Evolutionary conservation across 805 yeast species (phyloP).

Genomic region (Ogataea saltuana): DNA sequence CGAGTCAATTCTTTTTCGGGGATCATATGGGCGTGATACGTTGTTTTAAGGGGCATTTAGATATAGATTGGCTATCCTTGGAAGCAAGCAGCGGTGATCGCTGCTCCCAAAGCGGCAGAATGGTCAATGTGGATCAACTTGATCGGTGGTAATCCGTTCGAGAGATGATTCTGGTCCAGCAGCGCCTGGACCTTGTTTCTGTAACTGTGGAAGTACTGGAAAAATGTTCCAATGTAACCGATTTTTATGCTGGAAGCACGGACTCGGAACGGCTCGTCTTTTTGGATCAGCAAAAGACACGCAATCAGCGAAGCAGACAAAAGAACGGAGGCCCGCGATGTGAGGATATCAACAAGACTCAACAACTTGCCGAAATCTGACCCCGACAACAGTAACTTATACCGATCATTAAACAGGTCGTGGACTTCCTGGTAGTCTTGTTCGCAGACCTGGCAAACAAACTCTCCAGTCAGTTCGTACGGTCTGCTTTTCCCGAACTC

Average conservation of each 20-base stretch:
- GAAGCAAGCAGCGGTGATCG: slow-evolving; percentile 8
- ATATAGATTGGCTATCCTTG: not conserved
- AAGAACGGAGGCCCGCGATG: slow-evolving; percentile 46
- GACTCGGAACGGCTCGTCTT: slow-evolving; percentile 4
- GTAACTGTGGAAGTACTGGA: slow-evolving; percentile 44
- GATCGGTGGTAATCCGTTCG: not conserved
- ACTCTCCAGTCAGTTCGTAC: slow-evolving; percentile 37
- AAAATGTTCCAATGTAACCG: slow-evolving; percentile 54
- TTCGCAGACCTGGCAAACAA: slow-evolving; percentile 43
- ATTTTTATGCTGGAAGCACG: slow-evolving; percentile 32
- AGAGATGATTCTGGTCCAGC: slow-evolving; percentile 8
- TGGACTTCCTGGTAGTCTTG: slow-evolving; percentile 6
- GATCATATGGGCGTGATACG: too few relatives aligned
- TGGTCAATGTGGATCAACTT: slow-evolving; percentile 10
- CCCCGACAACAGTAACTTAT: slow-evolving; percentile 1
- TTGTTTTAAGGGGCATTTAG: too few relatives aligned
- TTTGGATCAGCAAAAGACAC: slow-evolving; percentile 33
- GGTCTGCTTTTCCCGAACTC: slow-evolving; percentile 2
- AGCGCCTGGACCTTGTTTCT: slow-evolving; percentile 35
- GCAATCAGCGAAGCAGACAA: slow-evolving; percentile 45
- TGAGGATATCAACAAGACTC: slow-evolving; percentile 38
- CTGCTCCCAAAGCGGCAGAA: slow-evolving; percentile 19
- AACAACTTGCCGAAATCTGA: slow-evolving; percentile 13
- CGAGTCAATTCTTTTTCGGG: too few relatives aligned
- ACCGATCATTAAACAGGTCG: slow-evolving; percentile 4